Evolutionary conservation across 305 asterid genomes (phyloP), one percentile per base, ranked within the genome.

Genomic region (Fraxinus albicans): DNA sequence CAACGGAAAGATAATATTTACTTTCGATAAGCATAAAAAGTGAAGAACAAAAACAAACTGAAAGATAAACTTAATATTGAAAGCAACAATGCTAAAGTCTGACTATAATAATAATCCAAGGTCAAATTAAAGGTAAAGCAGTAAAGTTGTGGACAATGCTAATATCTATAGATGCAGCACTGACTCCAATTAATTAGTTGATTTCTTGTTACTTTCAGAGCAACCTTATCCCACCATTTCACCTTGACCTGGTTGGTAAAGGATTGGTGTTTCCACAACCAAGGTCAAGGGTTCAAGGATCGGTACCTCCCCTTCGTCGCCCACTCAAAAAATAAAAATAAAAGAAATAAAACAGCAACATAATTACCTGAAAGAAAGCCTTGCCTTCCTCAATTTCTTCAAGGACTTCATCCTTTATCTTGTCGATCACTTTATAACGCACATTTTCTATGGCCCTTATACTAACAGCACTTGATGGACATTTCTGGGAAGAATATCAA

Each of bases 341-440:
- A 47, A 50, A 53, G 21, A 53, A 17, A 17, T 53, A 53, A 53
- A 53, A 65, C 73, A 65, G 79, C 77, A 63, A 27, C 80, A 58
- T 80, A 47, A 84, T 84, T 80, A 93, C 99, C 97, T 95, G 98
- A 88, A 95, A 96, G 90, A 94, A 94, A 83, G 98, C 97, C 89
- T 82, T 91, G 92, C 98, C 93, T 86, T 96, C 99, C 88, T 96
- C 99, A 86, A 96, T 91, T 89, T 96, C 99, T 94, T 96, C 99
- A 72, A 96, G 91, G 84, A 91, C 90, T 89, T 93, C 94, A 74
- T 91, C 82, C 80, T 83, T 96, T 85, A 81, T 88, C 88, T 85
- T 83, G 89, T 93, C 93, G 79, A 93, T 90, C 77, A 96, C 98
- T 91, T 88, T 91, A 89, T 90, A 96, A 38, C 94, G 90, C 88